phyloP scores from a whole-genome alignment of 805 yeast genomes.

The Suhomyces faveliae region DNA sequence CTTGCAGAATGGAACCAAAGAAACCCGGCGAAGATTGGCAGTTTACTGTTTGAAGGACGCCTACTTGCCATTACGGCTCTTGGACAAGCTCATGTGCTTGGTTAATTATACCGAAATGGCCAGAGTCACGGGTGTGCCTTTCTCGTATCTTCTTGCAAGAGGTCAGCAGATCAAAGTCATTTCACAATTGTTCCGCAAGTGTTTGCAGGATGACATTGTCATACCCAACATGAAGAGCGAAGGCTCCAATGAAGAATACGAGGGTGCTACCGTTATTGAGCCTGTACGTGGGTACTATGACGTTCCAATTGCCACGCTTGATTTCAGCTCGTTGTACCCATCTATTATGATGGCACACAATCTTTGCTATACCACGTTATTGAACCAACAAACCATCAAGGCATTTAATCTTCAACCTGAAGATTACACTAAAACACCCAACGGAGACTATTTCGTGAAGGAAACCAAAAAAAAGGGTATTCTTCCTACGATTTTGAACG shows the following conservation, averaged over 20 bases:
- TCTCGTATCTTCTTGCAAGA: slow-evolving; percentile 79
- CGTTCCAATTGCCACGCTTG: slow-evolving; percentile 95
- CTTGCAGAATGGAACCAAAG: slow-evolving; percentile 86
- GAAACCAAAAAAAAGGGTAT: slow-evolving; percentile 71
- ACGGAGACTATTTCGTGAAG: slow-evolving; percentile 87
- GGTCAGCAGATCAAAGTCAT: slow-evolving; percentile 98
- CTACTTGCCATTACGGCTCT: slow-evolving; percentile 78
- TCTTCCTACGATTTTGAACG: slow-evolving; percentile 87
- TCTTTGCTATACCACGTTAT: slow-evolving; percentile 87
- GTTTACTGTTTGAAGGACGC: slow-evolving; percentile 98
- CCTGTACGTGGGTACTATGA: slow-evolving; percentile 95
- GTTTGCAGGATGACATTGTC: slow-evolving; percentile 79
- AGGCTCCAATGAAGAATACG: slow-evolving; percentile 88
- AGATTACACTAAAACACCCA: slow-evolving; percentile 87
- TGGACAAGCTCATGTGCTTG: slow-evolving; percentile 93
- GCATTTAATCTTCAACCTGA: slow-evolving; percentile 60
- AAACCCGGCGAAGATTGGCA: slow-evolving; percentile 91
- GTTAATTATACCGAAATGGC: slow-evolving; percentile 99
- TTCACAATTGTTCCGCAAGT: slow-evolving; percentile 91
- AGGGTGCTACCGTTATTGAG: slow-evolving; percentile 99
- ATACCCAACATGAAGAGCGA: slow-evolving; percentile 86
- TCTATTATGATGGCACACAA: slow-evolving; percentile 99
- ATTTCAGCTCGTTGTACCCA: slow-evolving; percentile 96
- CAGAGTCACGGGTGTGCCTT: slow-evolving; percentile 98
- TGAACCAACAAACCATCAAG: slow-evolving; percentile 66